phyloP scores from a whole-genome alignment of 805 yeast genomes.

The Cyberlindnera americana region DNA sequence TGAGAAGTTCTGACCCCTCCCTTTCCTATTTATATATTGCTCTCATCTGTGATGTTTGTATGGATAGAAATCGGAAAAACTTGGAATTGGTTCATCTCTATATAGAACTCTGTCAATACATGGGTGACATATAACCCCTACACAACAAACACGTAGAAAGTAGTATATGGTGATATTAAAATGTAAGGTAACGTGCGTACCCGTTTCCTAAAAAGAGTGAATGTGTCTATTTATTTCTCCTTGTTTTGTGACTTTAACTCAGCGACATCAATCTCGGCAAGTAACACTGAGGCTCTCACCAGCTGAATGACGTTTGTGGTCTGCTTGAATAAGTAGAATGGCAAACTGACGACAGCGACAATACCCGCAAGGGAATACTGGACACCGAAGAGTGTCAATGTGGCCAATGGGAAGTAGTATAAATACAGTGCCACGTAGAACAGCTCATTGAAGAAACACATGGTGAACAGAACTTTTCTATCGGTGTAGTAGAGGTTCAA shows the following conservation, averaged over 20 bases:
- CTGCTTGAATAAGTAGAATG: slow-evolving; percentile 90
- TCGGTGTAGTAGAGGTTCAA: slow-evolving; percentile 85
- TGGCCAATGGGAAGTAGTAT: slow-evolving; percentile 48
- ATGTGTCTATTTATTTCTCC: slow-evolving; percentile 1
- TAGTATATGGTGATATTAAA: too few species aligned
- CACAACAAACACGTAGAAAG: too few species aligned
- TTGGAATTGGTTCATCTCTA: slow-evolving; percentile 4
- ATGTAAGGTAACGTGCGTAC: too few species aligned
- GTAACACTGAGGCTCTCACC: slow-evolving; percentile 74
- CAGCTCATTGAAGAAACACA: slow-evolving; percentile 90
- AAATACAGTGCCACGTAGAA: slow-evolving; percentile 89
- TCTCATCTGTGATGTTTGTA: not conserved
- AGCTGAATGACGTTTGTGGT: slow-evolving; percentile 84
- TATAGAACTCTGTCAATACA: not conserved
- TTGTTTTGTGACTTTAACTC: slow-evolving; percentile 28
- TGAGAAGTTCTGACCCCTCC: slow-evolving; percentile 30
- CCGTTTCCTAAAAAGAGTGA: not conserved
- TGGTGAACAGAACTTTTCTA: slow-evolving; percentile 75
- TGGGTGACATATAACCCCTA: too few species aligned
- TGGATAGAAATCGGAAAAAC: not conserved
- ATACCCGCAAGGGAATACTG: slow-evolving; percentile 58
- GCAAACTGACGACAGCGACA: slow-evolving; percentile 60
- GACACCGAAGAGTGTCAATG: slow-evolving; percentile 29
- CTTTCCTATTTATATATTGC: not conserved
- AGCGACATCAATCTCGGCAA: slow-evolving; percentile 68